Evolutionary conservation across 805 yeast genomes (phyloP).

Genomic region (Monosporozyma unispora): DNA sequence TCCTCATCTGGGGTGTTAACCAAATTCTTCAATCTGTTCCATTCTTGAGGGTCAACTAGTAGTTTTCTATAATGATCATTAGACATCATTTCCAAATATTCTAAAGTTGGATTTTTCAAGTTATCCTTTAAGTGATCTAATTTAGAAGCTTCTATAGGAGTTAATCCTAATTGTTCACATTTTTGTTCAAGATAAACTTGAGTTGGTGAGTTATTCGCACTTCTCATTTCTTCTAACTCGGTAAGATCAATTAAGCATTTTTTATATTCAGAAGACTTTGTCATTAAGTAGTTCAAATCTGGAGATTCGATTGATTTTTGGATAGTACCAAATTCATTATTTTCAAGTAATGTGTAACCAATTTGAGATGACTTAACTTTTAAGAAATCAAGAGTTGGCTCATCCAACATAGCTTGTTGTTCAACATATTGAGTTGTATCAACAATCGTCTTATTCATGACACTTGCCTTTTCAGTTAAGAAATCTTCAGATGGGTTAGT

Average conservation of each 20-base stretch:
- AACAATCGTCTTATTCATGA: background rate
- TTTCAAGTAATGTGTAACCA: background rate
- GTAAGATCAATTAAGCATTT: background rate
- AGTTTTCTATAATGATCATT: slow-evolving; percentile 1
- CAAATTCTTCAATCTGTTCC: background rate
- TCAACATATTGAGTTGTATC: background rate
- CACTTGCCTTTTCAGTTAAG: slow-evolving; percentile 1
- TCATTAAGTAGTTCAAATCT: slow-evolving; percentile 11
- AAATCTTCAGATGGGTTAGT: slow-evolving; percentile 1
- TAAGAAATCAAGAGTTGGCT: background rate
- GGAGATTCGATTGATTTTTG: slow-evolving; percentile 5
- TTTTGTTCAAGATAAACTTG: slow-evolving; percentile 12
- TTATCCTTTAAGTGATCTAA: background rate
- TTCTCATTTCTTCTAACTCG: background rate
- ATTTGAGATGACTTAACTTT: background rate
- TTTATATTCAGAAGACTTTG: slow-evolving; percentile 7
- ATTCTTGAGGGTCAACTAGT: slow-evolving; percentile 13
- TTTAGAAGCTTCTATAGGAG: background rate
- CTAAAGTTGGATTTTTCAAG: slow-evolving; percentile 6
- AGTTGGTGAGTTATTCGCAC: slow-evolving; percentile 5
- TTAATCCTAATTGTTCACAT: slow-evolving; percentile 6
- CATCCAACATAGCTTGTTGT: slow-evolving; percentile 2
- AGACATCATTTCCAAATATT: slow-evolving; percentile 1
- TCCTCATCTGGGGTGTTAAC: slow-evolving; percentile 12
- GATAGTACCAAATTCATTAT: background rate